A percentile compares a stretch with the other conserved stretches of the same genome.
Evolutionary conservation across 176 grass and related monocot genomes (phyloP).

Genomic region (Carex parvula): DNA sequence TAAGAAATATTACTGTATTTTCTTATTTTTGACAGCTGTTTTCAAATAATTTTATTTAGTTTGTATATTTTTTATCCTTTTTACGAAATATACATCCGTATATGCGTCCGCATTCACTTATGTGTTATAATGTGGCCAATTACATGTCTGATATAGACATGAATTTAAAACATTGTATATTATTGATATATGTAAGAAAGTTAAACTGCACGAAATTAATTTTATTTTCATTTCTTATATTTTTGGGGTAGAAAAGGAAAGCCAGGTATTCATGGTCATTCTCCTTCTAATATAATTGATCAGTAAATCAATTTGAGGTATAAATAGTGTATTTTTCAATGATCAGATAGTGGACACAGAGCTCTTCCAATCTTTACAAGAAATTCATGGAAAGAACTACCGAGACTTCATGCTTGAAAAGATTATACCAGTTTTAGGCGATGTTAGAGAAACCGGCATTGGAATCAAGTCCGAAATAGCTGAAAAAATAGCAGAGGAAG

Average conservation of each 20-base stretch:
- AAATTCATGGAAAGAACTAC: conserved; percentile 73
- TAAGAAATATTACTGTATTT: neutral
- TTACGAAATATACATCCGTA: neutral
- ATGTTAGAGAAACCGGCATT: conserved; percentile 65
- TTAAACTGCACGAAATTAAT: neutral
- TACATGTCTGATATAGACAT: neutral
- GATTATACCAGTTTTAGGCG: conserved; percentile 75
- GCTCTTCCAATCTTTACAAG: conserved; percentile 59
- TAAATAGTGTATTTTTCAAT: neutral
- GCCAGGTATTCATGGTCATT: neutral
- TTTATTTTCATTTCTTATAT: neutral
- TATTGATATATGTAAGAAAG: neutral
- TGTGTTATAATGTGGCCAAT: neutral
- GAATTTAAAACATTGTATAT: neutral
- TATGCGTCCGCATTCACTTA: neutral
- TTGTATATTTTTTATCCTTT: neutral
- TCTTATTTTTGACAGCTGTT: neutral
- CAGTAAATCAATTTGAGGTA: neutral
- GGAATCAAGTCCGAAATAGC: conserved; percentile 65
- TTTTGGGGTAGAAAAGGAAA: neutral
- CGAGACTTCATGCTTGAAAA: conserved; percentile 46
- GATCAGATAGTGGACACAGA: conserved; percentile 67
- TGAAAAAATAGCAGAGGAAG: conserved; percentile 46
- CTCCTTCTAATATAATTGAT: neutral
- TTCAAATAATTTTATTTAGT: neutral